Conservation (phyloP, 805 yeast genomes). For the Schizosaccharomyces pombe region DNA sequence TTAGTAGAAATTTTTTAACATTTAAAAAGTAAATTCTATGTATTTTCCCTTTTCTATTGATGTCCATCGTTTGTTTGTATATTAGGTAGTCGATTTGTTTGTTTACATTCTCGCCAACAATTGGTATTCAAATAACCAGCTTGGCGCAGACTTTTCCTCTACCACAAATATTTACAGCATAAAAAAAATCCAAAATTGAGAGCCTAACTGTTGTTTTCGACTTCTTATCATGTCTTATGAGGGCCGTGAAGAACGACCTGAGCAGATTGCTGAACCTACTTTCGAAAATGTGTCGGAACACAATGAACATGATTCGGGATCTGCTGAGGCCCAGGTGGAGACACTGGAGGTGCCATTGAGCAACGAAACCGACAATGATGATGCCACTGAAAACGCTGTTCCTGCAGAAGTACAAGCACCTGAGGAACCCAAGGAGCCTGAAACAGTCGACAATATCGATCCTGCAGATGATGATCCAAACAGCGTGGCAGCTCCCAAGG, state of each 20-base stretch:
- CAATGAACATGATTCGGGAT: not conserved
- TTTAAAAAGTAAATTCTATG: too few species aligned
- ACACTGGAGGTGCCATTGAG: not conserved
- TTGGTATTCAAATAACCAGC: not conserved
- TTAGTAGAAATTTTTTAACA: too few species aligned
- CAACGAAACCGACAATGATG: not conserved
- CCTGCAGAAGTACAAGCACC: not conserved
- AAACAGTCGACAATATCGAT: not conserved
- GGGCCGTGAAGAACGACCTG: slow-evolving; percentile 1
- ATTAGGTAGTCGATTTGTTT: not conserved
- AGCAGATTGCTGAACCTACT: not conserved
- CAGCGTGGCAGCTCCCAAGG: not conserved
- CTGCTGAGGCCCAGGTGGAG: not conserved
- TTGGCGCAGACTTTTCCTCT: not conserved
- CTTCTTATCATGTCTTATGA: not conserved
- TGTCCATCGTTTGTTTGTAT: not conserved
- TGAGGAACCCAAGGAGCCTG: not conserved
- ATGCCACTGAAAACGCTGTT: not conserved
- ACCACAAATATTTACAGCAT: not conserved
- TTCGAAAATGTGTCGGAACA: not conserved
- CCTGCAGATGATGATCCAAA: too few species aligned
- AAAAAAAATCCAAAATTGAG: not conserved
- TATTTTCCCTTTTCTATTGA: too few species aligned
- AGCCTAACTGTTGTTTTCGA: not conserved
- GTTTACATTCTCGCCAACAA: not conserved